Conservation (phyloP, 2,329 filamentous ascomycete genomes). For the Aspergillus latus region DNA sequence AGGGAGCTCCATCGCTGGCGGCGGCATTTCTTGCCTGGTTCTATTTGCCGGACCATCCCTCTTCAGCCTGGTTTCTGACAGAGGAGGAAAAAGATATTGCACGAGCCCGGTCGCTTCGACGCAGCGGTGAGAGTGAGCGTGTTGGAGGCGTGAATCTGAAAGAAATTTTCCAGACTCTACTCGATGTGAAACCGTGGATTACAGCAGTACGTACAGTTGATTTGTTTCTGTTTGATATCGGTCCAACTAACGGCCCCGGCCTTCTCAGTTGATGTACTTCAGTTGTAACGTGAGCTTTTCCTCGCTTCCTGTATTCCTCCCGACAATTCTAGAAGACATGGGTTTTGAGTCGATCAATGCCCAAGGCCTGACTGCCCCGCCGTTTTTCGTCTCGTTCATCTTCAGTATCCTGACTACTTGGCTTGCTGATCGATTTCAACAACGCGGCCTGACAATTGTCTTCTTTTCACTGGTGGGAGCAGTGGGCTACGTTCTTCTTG, state of each 20-base stretch:
- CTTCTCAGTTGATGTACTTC: slow-evolving; percentile 55
- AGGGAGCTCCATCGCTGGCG: slow-evolving; percentile 61
- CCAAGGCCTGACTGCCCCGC: slow-evolving; percentile 70
- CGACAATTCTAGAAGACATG: slow-evolving; percentile 64
- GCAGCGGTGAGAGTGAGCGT: slow-evolving; percentile 51
- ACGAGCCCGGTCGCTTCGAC: slow-evolving; percentile 52
- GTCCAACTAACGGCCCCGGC: slow-evolving; percentile 17
- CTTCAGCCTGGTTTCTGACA: slow-evolving; percentile 55
- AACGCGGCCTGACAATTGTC: slow-evolving; percentile 63
- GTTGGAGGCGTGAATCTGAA: slow-evolving; percentile 47
- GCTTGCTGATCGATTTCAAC: slow-evolving; percentile 64
- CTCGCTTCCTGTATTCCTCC: slow-evolving; percentile 64
- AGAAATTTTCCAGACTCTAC: slow-evolving; percentile 47
- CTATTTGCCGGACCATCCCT: slow-evolving; percentile 54
- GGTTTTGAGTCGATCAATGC: slow-evolving; percentile 66
- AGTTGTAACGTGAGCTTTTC: slow-evolving; percentile 65
- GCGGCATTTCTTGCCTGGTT: slow-evolving; percentile 58
- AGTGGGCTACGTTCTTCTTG: slow-evolving; percentile 65
- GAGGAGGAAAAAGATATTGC: slow-evolving; percentile 61
- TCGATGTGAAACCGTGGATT: slow-evolving; percentile 52
- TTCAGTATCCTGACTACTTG: slow-evolving; percentile 62
- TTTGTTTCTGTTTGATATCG: background rate
- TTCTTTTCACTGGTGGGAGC: slow-evolving; percentile 58
- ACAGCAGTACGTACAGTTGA: slow-evolving; percentile 37
- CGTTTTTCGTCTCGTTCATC: slow-evolving; percentile 68